These are phyloP conservation scores for Porpolomopsis calyptriformis DNA, from an alignment of 768 basidiomycete genomes.

Conservation along the genomic window DNA sequence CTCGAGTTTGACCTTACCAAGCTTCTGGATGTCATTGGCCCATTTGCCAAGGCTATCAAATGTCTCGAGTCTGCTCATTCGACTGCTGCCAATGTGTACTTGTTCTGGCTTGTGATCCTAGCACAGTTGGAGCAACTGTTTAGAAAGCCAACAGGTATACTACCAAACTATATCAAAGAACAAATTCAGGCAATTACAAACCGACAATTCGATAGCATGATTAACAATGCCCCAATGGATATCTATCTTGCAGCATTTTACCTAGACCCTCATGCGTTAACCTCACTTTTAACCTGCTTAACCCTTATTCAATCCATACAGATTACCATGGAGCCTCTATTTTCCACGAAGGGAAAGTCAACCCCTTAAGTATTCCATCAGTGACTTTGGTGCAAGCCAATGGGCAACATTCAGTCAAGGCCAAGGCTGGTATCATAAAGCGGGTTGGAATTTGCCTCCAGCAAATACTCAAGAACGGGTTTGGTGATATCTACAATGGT, in stretches of 20 bases:
- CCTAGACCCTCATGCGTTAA: constrained; percentile 22
- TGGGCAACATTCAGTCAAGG: background rate
- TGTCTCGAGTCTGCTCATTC: constrained; percentile 14
- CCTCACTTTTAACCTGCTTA: background rate
- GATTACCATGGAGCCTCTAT: constrained; percentile 8
- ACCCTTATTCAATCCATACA: background rate
- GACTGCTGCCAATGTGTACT: constrained; percentile 13
- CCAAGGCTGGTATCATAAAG: background rate
- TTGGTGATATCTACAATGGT: constrained; percentile 2
- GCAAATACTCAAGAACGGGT: constrained; percentile 1
- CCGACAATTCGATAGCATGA: constrained; percentile 19
- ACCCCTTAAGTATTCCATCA: constrained; percentile 6
- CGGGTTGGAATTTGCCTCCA: constrained; percentile 7
- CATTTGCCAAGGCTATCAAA: constrained; percentile 13
- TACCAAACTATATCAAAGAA: constrained; percentile 4
- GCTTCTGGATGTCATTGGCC: constrained; percentile 14
- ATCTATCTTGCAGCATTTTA: constrained; percentile 22
- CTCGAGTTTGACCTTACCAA: constrained; percentile 18
- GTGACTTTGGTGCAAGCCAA: background rate
- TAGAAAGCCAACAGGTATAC: background rate
- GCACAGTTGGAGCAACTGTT: constrained; percentile 3
- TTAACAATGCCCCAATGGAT: constrained; percentile 21
- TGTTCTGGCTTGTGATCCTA: constrained; percentile 16
- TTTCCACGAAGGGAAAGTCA: constrained; percentile 7
- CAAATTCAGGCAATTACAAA: constrained; percentile 22